Base-by-base conservation (phyloP, 2,329 filamentous ascomycete species). In the Rhinocladiella similis region DNA sequence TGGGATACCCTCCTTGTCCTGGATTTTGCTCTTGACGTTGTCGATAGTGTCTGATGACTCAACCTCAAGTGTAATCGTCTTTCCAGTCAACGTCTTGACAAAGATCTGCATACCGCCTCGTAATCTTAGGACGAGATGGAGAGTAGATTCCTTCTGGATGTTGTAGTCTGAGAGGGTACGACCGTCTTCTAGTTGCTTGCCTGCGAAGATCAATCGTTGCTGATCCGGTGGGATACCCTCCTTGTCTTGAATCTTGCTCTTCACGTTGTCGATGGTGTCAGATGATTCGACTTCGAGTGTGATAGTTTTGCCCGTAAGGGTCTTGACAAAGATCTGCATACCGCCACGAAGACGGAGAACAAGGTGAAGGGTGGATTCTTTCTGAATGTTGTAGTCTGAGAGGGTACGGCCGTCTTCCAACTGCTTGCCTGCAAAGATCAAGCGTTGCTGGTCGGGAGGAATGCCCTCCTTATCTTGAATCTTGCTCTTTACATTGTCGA, bases 391-490 rank as follows among this genome's bases (percentile, higher is more conserved):
- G 84, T 96, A 96, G 73, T 96, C 91, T 60, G 84, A 87, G 0
- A 96, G 81, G 25, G 91, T 96, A 52, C 92, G 90, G 61, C 93
- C 92, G 66, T 97, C 93, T 75, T 97, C 93, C 3, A 97, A 85
- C 73, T 97, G 92, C 83, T 97, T 97, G 55, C 92, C 93, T 43
- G 92, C 92, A 66, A 97, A 97, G 73, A 97, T 97, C 65, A 97
- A 76, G 67, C 92, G 93, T 80, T 97, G 92, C 77, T 97, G 92
- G 71, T 97, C 92, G 10, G 92, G 92, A 46, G 92, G 93, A 54
- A 97, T 97, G 22, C 92, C 92, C 76, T 97, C 92, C 84, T 97
- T 97, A 70, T 97, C 92, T 76, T 97, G 92, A 42, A 97, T 97
- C 84, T 97, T 97, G 49, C 83, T 86, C 85, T 97, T 97, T 38